Evolutionary conservation across 1,139 yeast genomes (phyloP).

Genomic region (Debaryomyces sp.): DNA sequence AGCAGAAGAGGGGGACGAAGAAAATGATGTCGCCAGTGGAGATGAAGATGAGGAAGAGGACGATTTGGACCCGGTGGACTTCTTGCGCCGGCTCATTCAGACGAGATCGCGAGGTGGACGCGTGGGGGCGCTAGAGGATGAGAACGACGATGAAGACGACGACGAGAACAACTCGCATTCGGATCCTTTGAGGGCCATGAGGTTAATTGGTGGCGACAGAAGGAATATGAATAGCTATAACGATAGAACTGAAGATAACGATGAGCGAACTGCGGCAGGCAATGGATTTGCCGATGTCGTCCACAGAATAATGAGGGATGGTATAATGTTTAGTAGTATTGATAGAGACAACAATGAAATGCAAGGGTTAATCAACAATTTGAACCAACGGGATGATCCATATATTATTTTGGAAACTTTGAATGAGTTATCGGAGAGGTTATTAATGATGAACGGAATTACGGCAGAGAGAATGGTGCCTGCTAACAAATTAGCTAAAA

Average conservation of each 20-base stretch:
- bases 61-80: slow-evolving; percentile 28
- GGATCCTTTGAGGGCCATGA: slow-evolving; percentile 32
- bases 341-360: slow-evolving; percentile 33
- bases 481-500: slow-evolving; percentile 54
- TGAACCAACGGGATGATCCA: slow-evolving; percentile 49
- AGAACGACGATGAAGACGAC: slow-evolving; percentile 17
- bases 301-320: slow-evolving; percentile 43
- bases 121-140: slow-evolving; percentile 1
- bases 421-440: slow-evolving; percentile 61
- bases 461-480: slow-evolving; percentile 70
- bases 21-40: slow-evolving; percentile 9
- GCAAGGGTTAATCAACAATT: slow-evolving; percentile 41
- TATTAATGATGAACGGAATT: slow-evolving; percentile 69
- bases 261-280: slow-evolving; percentile 8
- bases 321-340: slow-evolving; percentile 33
- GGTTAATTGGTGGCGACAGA: slow-evolving; percentile 20
- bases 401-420: slow-evolving; percentile 57
- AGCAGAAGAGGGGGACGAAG: slow-evolving; percentile 5
- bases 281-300: slow-evolving; percentile 36
- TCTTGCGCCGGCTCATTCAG: slow-evolving; percentile 26
- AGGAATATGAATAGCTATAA: slow-evolving; percentile 6
- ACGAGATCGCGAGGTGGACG: slow-evolving; percentile 19
- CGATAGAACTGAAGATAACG: slow-evolving; percentile 12
- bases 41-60: slow-evolving; percentile 21
- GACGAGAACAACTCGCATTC: slow-evolving; percentile 26